Conservation (phyloP, 1,139 yeast species). For the Kazachstania sp. region DNA sequence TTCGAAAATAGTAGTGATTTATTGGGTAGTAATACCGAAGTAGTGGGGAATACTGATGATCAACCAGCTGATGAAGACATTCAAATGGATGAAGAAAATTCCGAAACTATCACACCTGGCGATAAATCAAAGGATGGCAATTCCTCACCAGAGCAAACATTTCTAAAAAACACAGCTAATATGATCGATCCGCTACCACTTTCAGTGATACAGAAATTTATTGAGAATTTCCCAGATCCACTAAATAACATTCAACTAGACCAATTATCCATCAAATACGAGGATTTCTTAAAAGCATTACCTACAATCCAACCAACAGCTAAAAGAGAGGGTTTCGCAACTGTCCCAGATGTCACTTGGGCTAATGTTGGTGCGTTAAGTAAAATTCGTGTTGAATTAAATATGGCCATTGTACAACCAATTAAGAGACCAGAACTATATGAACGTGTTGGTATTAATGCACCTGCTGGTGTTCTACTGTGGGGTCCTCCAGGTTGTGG, state of each 20-base stretch:
- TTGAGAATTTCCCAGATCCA: slow-evolving; percentile 69
- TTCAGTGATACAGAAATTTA: slow-evolving; percentile 66
- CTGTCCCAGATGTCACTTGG: slow-evolving; percentile 98
- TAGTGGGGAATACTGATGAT: not conserved
- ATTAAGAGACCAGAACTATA: slow-evolving; percentile 87
- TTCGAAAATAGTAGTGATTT: slow-evolving; percentile 38
- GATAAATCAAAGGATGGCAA: slow-evolving; percentile 8
- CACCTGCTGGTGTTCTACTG: slow-evolving; percentile 92
- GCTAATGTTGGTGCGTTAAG: slow-evolving; percentile 84
- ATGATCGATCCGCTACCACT: slow-evolving; percentile 33
- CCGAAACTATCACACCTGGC: slow-evolving; percentile 5
- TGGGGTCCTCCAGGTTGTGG: slow-evolving; percentile 99
- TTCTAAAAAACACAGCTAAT: slow-evolving; percentile 28
- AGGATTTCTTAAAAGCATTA: slow-evolving; percentile 74
- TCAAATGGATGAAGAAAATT: slow-evolving; percentile 39
- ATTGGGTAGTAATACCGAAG: slow-evolving; percentile 3
- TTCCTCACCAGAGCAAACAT: not conserved
- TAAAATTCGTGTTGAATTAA: slow-evolving; percentile 75
- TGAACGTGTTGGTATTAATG: slow-evolving; percentile 84
- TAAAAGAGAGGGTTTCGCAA: slow-evolving; percentile 96
- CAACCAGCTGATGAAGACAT: slow-evolving; percentile 3
- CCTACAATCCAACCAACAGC: slow-evolving; percentile 97
- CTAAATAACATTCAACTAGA: slow-evolving; percentile 64
- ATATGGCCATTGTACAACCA: slow-evolving; percentile 97
- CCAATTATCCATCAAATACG: slow-evolving; percentile 64